Base-by-base conservation (phyloP, 163 green algal genomes). In the Chlamydomonas reinhardtii region DNA sequence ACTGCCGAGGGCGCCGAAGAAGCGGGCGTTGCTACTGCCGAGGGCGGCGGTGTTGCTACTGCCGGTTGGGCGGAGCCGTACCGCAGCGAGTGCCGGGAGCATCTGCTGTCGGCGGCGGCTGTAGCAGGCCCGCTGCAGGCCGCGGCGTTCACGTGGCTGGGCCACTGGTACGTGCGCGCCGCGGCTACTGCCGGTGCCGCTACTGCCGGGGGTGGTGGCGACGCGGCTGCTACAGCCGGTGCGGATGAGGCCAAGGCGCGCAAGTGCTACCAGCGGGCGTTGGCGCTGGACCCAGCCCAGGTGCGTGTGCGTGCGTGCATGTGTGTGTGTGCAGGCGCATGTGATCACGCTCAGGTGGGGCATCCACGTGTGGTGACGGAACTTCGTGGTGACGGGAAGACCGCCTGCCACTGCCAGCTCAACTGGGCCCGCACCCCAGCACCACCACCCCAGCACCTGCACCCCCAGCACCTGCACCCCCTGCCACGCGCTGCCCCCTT, bases 201-300 rank as follows among this genome's bases (percentile, higher is more conserved):
- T 29, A 88, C 72, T 25, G 24, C 14, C 2, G 92, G 93, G 43
- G 73, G 54, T 31, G 20, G 31, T 8, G 48, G 48, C 9, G 48
- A 17, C 19, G 73, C 79, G 32, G n/a, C 79, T 24, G 3, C 25
- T 25, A 43, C 29, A 9, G 64, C 90, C 37, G 86, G 89, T 20
- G n/a, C 14, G 2, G 92, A 94, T 56, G 76, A 66, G 34, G 20
- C 37, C 15, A 73, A 88, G 24, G 91, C 92, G 3, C 56, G 54
- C 43, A 90, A 88, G 74, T 95, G 92, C 83, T 95, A 89, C 77
- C 87, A 93, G 85, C 78, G 89, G 20, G 91, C 91, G 2, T 81
- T 95, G 48, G 79, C 84, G 25, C 83, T 94, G 43, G 89, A 95
- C 61, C 89, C 89, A 3, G 76, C 34, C 29, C 90, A 93, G 87